Conservation (phyloP, 1,284 basidiomycete species). For the Rhodotorula sp. region DNA sequence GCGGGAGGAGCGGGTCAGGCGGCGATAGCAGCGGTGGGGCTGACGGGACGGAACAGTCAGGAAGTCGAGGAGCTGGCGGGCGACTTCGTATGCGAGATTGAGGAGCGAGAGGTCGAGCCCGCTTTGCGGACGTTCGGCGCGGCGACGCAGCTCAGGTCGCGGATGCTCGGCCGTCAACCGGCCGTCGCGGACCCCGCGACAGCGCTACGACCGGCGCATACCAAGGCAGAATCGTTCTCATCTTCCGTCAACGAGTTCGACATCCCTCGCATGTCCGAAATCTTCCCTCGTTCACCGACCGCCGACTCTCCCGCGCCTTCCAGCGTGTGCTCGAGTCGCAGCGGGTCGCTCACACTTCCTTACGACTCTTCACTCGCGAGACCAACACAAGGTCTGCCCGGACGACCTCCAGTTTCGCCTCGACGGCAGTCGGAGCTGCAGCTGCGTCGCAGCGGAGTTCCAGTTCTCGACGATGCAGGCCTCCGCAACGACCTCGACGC, state of each 20-base stretch:
- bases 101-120: not conserved
- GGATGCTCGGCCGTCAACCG: not conserved
- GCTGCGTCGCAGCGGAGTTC: not conserved
- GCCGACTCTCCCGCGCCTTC: constrained; percentile 8
- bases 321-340: not conserved
- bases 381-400: not conserved
- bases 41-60: not conserved
- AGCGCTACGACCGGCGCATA: not conserved
- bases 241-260: not conserved
- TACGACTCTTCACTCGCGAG: not conserved
- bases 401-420: not conserved
- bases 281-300: constrained; percentile 13
- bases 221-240: not conserved
- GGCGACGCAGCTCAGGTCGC: constrained; percentile 8
- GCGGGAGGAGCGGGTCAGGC: not conserved
- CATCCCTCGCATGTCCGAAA: constrained; percentile 3
- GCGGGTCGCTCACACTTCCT: not conserved
- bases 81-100: not conserved
- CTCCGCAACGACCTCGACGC: constrained; percentile 5
- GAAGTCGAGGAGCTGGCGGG: not conserved
- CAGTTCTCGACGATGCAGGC: not conserved
- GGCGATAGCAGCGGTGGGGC: not conserved
- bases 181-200: not conserved
- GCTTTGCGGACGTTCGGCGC: constrained; percentile 5
- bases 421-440: not conserved